Evolutionary conservation across 1,139 yeast genomes (phyloP).

Genomic region (Saccharomyces hybrid): DNA sequence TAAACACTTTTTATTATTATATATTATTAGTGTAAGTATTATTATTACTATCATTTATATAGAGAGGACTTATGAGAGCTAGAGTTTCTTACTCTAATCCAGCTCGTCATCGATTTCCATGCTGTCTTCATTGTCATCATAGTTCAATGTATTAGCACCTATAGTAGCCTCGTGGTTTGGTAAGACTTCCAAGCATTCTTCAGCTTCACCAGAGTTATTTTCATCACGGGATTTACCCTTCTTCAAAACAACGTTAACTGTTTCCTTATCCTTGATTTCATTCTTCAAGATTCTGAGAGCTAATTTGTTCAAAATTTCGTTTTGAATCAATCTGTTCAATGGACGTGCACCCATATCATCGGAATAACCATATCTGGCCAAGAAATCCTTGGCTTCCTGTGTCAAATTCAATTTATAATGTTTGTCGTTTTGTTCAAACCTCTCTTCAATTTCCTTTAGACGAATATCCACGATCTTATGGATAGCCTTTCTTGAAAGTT

Average conservation of each 20-base stretch:
- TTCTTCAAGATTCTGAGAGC: conserved; percentile 86
- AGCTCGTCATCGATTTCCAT: conserved; percentile 18
- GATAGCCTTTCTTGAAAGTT: conserved; percentile 84
- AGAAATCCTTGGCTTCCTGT: conserved; percentile 68
- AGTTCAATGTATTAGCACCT: conserved; percentile 36
- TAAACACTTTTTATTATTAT: neutral
- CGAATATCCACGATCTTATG: conserved; percentile 85
- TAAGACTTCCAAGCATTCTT: conserved; percentile 65
- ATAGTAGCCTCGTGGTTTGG: conserved; percentile 72
- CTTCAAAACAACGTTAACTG: conserved; percentile 51
- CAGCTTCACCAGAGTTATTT: conserved; percentile 48
- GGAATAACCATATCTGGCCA: conserved; percentile 81
- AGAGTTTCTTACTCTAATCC: neutral
- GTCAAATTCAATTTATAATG: conserved; percentile 61
- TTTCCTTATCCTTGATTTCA: conserved; percentile 80
- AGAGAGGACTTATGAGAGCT: neutral
- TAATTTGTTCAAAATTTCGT: conserved; percentile 73
- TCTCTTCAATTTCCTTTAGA: conserved; percentile 69
- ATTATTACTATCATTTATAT: neutral
- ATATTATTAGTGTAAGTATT: neutral
- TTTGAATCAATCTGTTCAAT: conserved; percentile 85
- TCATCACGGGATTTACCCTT: conserved; percentile 71
- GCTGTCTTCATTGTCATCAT: conserved; percentile 36
- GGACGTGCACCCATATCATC: conserved; percentile 97
- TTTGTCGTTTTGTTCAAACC: conserved; percentile 81